phyloP scores from a whole-genome alignment of 768 basidiomycete genomes.

The Boletus eberwhitei region DNA sequence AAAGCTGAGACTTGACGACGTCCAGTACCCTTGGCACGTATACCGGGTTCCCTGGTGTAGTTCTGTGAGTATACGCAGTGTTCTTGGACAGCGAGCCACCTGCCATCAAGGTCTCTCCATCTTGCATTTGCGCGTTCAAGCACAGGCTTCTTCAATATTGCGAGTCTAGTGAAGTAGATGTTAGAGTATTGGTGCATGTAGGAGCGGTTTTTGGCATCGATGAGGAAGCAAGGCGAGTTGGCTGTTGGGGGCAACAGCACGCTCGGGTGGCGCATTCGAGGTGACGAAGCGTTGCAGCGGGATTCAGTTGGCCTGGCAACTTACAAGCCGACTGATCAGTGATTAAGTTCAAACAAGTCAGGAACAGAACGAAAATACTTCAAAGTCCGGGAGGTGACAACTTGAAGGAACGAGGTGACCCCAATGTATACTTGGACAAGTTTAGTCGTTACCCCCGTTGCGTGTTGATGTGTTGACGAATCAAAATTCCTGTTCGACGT shows the following conservation, averaged over 20 bases:
- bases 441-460: no score
- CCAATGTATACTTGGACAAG: no score
- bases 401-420: no score
- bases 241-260: conserved; percentile 27
- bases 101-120: conserved; percentile 50
- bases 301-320: no score
- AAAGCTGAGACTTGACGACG: conserved; percentile 77
- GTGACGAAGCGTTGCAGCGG: conserved; percentile 4
- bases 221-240: conserved; percentile 39
- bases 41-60: conserved; percentile 54
- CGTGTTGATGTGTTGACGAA: no score
- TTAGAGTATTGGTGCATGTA: conserved; percentile 73
- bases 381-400: no score
- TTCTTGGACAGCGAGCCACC: conserved; percentile 3
- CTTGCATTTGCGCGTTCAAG: conserved; percentile 44
- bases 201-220: conserved; percentile 43
- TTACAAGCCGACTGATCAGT: no score
- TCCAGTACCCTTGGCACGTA: conserved; percentile 84
- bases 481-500: no score
- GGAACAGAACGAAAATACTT: no score
- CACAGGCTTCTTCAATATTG: conserved; percentile 46
- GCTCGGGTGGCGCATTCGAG: conserved; percentile 27
- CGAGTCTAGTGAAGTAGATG: conserved; percentile 63
- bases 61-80: conserved; percentile 5
- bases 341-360: no score